phyloP scores from a whole-genome alignment of 768 basidiomycete species.

The Cyathus striatus region DNA sequence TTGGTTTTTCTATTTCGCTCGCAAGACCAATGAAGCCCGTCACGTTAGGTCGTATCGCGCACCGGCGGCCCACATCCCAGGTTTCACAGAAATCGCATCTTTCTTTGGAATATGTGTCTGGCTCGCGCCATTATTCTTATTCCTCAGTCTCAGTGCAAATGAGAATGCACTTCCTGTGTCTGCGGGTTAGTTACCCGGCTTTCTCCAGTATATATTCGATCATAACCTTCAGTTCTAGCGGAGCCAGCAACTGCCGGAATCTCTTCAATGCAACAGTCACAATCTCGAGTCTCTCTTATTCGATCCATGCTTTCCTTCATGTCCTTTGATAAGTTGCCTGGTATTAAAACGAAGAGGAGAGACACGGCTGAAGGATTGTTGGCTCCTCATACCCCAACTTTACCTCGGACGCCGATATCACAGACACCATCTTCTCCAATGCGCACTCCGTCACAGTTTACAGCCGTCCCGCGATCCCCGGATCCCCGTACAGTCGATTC shows the following conservation, averaged over 20 bases:
- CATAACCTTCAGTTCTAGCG: constrained; percentile 13
- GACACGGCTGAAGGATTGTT: constrained; percentile 65
- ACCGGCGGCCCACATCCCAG: constrained; percentile 26
- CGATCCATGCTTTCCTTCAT: constrained; percentile 57
- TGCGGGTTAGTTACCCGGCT: constrained; percentile 31
- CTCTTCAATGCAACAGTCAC: constrained; percentile 13
- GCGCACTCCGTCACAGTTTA: constrained; percentile 23
- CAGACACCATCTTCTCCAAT: constrained; percentile 18
- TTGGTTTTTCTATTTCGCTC: constrained; percentile 96
- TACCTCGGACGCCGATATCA: constrained; percentile 29
- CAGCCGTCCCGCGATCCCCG: constrained; percentile 33
- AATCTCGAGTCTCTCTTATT: constrained; percentile 56
- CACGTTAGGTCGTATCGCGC: constrained; percentile 46
- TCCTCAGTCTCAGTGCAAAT: constrained; percentile 93
- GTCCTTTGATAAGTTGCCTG: constrained; percentile 32
- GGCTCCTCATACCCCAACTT: constrained; percentile 51
- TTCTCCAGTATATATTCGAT: background rate
- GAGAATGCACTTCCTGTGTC: constrained; percentile 89
- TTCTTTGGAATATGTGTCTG: constrained; percentile 86
- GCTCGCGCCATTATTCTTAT: constrained; percentile 88
- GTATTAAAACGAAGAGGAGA: constrained; percentile 41
- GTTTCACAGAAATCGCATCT: constrained; percentile 73
- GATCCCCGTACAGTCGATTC: constrained; percentile 13
- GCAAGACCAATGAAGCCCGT: constrained; percentile 57
- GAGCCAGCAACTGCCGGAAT: constrained; percentile 37